phyloP scores from a whole-genome alignment of 2,329 filamentous ascomycete genomes.

The Microcyclospora tardicrescens region DNA sequence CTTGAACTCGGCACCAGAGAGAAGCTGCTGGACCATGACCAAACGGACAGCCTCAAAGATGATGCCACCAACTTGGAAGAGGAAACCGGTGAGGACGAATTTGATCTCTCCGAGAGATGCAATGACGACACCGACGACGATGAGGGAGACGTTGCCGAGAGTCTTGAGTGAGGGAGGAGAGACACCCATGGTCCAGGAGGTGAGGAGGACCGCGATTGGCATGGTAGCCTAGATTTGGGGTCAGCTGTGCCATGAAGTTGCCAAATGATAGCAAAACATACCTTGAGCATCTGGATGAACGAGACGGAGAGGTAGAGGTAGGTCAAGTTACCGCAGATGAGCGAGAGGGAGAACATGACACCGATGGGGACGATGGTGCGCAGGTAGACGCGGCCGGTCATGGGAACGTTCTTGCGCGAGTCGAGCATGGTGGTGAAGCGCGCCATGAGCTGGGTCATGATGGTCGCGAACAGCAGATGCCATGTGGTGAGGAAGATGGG shows the following conservation, averaged over 20 bases:
- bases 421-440: slow-evolving; percentile 82
- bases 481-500: slow-evolving; percentile 84
- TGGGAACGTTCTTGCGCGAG: slow-evolving; percentile 89
- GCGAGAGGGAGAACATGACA: slow-evolving; percentile 85
- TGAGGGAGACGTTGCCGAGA: slow-evolving; percentile 84
- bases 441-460: slow-evolving; percentile 89
- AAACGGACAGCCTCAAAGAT: slow-evolving; percentile 71
- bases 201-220: slow-evolving; percentile 80
- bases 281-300: slow-evolving; percentile 99
- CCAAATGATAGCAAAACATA: slow-evolving; percentile 24
- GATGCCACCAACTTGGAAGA: slow-evolving; percentile 68
- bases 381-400: slow-evolving; percentile 88
- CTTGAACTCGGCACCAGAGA: slow-evolving; percentile 76
- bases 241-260: neutral
- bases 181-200: slow-evolving; percentile 78
- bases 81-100: slow-evolving; percentile 68
- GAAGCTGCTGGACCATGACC: slow-evolving; percentile 70
- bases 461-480: slow-evolving; percentile 82
- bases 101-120: slow-evolving; percentile 92
- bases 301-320: slow-evolving; percentile 92
- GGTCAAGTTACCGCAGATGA: slow-evolving; percentile 93
- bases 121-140: slow-evolving; percentile 87
- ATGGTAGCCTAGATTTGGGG: slow-evolving; percentile 59
- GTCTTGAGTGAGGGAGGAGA: slow-evolving; percentile 73
- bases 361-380: slow-evolving; percentile 91